These are phyloP conservation scores for Pisolithus orientalis DNA, from an alignment of 768 basidiomycete species.

Conservation along the genomic window DNA sequence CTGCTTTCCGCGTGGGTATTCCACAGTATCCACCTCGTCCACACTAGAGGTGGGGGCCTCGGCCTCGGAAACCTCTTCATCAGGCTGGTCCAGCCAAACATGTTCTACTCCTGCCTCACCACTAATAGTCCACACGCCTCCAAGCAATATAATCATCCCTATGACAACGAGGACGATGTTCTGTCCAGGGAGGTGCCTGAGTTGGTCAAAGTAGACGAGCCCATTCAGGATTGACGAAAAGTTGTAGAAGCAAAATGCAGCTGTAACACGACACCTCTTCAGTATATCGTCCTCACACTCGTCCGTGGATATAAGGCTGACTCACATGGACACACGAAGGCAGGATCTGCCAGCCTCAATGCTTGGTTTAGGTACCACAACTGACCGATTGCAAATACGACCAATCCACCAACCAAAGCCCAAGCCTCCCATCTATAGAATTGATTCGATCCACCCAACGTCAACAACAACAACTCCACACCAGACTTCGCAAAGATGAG, in stretches of 20 bases:
- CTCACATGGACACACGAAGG: constrained; percentile 79
- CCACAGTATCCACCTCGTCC: background rate
- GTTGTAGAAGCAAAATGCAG: constrained; percentile 95
- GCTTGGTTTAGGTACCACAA: constrained; percentile 81
- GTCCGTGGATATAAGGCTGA: constrained; percentile 8
- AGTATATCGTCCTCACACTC: background rate
- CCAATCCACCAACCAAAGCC: constrained; percentile 68
- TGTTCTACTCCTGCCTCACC: constrained; percentile 55
- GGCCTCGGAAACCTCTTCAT: constrained; percentile 4
- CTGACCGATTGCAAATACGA: constrained; percentile 72
- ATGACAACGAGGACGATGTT: constrained; percentile 70
- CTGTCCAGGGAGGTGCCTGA: constrained; percentile 58
- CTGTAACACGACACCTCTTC: constrained; percentile 23
- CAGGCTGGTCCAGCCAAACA: constrained; percentile 42
- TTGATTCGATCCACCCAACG: constrained; percentile 69
- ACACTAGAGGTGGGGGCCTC: background rate
- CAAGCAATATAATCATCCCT: constrained; percentile 72
- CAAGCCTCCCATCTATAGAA: constrained; percentile 83
- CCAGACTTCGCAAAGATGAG: constrained; percentile 91
- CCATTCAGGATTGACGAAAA: constrained; percentile 87
- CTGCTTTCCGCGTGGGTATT: background rate
- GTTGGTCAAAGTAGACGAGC: constrained; percentile 85
- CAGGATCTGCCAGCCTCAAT: constrained; percentile 76
- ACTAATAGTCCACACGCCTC: constrained; percentile 88
- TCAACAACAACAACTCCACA: constrained; percentile 80